Evolutionary conservation across 495 filamentous ascomycete species (phyloP).

Genomic region (Aspergillus olivimuriae): DNA sequence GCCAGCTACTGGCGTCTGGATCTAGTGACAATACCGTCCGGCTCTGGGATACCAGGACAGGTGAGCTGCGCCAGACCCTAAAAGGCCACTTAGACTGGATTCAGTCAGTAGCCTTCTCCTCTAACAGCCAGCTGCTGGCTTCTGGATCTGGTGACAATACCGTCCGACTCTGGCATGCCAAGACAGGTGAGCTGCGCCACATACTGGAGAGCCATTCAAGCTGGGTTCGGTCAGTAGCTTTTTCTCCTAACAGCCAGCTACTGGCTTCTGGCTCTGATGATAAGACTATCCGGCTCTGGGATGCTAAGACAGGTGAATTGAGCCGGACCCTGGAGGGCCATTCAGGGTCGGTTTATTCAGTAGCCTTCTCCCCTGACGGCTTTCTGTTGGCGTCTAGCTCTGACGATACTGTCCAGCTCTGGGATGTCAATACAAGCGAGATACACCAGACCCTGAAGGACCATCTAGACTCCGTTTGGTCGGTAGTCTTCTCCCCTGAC

Average conservation of each 20-base stretch:
- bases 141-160: not conserved
- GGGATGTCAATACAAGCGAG: too few relatives aligned
- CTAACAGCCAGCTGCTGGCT: not conserved
- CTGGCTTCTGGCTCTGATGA: constrained; percentile 23
- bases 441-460: constrained; percentile 4
- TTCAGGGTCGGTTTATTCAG: constrained; percentile 7
- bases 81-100: not conserved
- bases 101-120: not conserved
- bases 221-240: not conserved
- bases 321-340: constrained; percentile 16
- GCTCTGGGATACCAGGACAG: not conserved
- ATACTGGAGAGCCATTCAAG: not conserved
- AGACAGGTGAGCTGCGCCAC: not conserved
- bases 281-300: constrained; percentile 22
- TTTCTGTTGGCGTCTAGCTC: not conserved
- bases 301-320: constrained; percentile 2
- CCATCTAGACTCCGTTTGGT: not conserved
- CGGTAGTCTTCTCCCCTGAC: constrained; percentile 4
- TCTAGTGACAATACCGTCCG: not conserved
- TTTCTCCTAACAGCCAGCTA: constrained; percentile 11
- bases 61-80: not conserved
- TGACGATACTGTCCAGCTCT: not conserved
- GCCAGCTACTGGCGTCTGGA: not conserved
- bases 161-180: not conserved
- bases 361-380: constrained; percentile 12